phyloP scores from a whole-genome alignment of 495 filamentous ascomycete species.

The Sphaerosporella brunnea region DNA sequence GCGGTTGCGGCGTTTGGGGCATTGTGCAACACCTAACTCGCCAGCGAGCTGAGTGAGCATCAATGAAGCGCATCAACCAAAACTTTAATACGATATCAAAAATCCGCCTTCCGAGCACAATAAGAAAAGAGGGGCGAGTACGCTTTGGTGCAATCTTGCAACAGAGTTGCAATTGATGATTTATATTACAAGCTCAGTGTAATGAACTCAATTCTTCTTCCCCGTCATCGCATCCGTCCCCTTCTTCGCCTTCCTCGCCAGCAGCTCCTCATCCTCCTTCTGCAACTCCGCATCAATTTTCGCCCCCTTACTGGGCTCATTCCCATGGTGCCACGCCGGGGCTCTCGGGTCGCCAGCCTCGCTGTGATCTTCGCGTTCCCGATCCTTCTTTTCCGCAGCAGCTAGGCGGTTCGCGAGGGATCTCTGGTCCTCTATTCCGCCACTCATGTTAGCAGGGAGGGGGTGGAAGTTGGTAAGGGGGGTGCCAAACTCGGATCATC shows the following conservation, averaged over 20 bases:
- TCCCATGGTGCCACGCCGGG: conserved; percentile 37
- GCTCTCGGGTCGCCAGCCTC: conserved; percentile 11
- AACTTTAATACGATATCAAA: too few species aligned
- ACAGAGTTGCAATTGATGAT: too few species aligned
- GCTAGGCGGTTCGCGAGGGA: conserved; percentile 15
- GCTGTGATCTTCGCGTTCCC: neutral
- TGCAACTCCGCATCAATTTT: conserved; percentile 53
- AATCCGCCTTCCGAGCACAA: too few species aligned
- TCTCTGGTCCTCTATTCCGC: conserved; percentile 12
- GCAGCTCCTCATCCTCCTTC: conserved; percentile 47
- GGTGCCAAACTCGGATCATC: conserved; percentile 16
- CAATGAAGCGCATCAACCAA: too few species aligned
- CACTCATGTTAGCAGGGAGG: neutral
- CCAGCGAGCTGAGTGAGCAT: too few species aligned
- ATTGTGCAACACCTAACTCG: too few species aligned
- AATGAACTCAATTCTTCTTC: conserved; percentile 12
- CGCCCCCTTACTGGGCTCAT: conserved; percentile 52
- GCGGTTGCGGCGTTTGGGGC: too few species aligned
- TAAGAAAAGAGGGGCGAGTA: too few species aligned
- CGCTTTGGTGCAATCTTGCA: too few species aligned
- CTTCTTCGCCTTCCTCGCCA: conserved; percentile 42
- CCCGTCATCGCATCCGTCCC: conserved; percentile 8
- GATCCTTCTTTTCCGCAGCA: conserved; percentile 7
- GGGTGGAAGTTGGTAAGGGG: neutral
- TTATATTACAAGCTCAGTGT: too few species aligned